Evolutionary conservation across 768 basidiomycete species (phyloP), one percentile per base, ranked within the genome.

Genomic region (Lentinula edodes): DNA sequence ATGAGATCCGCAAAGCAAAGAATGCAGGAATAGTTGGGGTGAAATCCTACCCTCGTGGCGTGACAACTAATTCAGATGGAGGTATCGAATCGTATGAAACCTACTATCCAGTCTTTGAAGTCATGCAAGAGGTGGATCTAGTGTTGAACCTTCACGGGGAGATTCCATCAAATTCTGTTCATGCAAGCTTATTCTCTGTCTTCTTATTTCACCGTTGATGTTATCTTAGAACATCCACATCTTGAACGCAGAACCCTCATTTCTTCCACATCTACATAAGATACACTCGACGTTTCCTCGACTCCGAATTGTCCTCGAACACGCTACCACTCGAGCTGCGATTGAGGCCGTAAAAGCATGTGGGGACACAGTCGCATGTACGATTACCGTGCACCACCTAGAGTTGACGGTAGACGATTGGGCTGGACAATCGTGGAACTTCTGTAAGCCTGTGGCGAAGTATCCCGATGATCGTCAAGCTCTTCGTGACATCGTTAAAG

Each of bases 361-460:
- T 63, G 95, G 85, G 1, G 76, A 78, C 66, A 97, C 88, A 18
- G 95, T 99, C 45, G 96, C 87, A 18, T 98, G 97, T 73, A 92
- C 94, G 7, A 98, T 99, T 74, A 99, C 97, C 1, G 91, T 95
- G 1, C 97, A 99, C 74, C 97, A 99, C 72, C 85, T 99, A 50
- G 87, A 84, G 34, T 81, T 99, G 53, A 97, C 92, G 6, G 93
- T 98, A 3, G 96, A 99, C 73, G 91, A 95, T 67, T 98, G 95
- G 87, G 95, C 95, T 1, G 93, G 95, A 1, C 94, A 98, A 72
- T 85, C 92, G 2, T 94, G 91, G 83, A 85, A 96, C 69, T 99
- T 90, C 75, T 98, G 97, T 80, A 99, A 98, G 73, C 97, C 97
- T 0, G 90, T 99, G 20, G 95, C 97, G 12, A 99, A 99, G 75